Evolutionary conservation across 331 rosid genomes (phyloP).

Genomic region (Saraca asoca): DNA sequence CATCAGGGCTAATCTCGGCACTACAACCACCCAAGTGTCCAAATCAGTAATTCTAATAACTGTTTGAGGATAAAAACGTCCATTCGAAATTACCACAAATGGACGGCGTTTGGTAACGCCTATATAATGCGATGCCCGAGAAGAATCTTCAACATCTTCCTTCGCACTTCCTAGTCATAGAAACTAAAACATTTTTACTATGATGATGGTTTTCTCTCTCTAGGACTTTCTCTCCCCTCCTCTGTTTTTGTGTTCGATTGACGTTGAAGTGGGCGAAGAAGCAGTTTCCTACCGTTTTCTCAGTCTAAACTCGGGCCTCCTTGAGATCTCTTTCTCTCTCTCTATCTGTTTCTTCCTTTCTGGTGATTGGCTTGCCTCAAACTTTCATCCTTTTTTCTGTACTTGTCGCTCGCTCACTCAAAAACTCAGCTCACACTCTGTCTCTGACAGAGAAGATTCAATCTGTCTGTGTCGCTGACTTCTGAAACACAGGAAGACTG

Average conservation of each 20-base stretch:
- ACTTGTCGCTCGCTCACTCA: too few relatives aligned
- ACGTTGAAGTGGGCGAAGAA: slow-evolving; percentile 21
- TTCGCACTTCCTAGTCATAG: neutral
- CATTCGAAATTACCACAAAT: neutral
- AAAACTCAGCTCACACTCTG: neutral
- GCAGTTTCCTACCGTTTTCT: neutral
- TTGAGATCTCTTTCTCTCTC: slow-evolving; percentile 22
- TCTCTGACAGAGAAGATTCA: neutral
- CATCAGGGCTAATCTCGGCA: slow-evolving; percentile 9
- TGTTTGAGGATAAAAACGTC: slow-evolving; percentile 20
- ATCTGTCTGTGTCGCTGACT: neutral
- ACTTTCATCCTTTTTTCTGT: neutral
- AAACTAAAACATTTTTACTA: neutral
- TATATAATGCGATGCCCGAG: slow-evolving; percentile 15
- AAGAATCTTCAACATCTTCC: slow-evolving; percentile 17
- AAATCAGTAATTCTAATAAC: neutral
- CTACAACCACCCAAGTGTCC: neutral
- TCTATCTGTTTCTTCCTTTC: neutral
- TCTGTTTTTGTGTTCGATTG: neutral
- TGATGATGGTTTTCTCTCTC: neutral
- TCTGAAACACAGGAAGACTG: slow-evolving; percentile 20
- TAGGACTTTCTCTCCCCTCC: neutral
- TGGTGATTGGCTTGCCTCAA: neutral
- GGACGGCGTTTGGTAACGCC: slow-evolving; percentile 24
- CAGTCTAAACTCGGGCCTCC: neutral